Evolutionary conservation across 805 yeast genomes (phyloP).

Genomic region (Tetrapisispora taiwanensis): DNA sequence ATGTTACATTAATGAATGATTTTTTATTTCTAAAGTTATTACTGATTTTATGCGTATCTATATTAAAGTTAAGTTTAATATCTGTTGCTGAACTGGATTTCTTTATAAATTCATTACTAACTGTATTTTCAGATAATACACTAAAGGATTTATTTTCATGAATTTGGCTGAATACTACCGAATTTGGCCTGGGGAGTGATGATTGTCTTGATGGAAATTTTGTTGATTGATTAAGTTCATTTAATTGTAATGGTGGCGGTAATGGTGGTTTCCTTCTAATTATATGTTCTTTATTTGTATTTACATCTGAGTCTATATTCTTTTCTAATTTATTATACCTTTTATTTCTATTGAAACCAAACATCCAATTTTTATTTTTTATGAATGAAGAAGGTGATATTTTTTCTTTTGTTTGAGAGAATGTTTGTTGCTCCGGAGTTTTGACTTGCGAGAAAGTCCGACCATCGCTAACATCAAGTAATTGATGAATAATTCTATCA

Average conservation of each 20-base stretch:
- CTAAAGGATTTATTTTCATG: not conserved
- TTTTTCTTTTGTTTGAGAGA: not conserved
- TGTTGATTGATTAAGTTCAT: not conserved
- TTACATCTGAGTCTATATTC: not conserved
- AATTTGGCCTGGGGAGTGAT: constrained; percentile 23
- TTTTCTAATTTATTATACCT: not conserved
- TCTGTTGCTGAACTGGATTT: not conserved
- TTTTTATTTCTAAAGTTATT: constrained; percentile 10
- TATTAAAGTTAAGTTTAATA: not conserved
- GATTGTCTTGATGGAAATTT: constrained; percentile 18
- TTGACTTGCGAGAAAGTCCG: not conserved
- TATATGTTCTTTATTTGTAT: not conserved
- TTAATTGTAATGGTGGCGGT: not conserved
- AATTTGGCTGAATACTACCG: not conserved
- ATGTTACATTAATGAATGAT: constrained; percentile 19
- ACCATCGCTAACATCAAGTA: not conserved
- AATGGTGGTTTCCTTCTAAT: not conserved
- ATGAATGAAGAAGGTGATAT: constrained; percentile 13
- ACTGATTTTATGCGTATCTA: not conserved
- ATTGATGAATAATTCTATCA: not conserved
- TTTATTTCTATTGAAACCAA: not conserved
- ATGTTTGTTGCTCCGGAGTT: not conserved
- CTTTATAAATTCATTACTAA: not conserved
- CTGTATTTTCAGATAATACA: not conserved
- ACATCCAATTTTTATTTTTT: constrained; percentile 17